These are phyloP conservation scores for Oxytropis ochrocephala DNA, from an alignment of 306 rosid species.

Conservation along the genomic window DNA sequence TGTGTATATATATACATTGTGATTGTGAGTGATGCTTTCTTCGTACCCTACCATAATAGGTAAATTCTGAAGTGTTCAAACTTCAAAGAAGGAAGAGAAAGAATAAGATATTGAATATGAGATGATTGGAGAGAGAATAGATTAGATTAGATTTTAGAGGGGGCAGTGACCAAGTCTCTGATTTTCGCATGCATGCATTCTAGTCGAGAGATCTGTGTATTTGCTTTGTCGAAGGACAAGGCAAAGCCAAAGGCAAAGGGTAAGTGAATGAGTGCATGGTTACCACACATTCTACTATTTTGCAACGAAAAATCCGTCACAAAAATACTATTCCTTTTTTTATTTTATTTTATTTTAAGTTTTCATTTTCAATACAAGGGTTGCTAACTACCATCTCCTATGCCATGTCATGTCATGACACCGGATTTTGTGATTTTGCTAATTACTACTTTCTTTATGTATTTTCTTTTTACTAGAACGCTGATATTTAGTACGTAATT, in stretches of 20 bases:
- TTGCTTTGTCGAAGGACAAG: slow-evolving; percentile 20
- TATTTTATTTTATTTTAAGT: no score
- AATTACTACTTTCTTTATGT: no score
- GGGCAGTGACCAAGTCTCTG: slow-evolving; percentile 39
- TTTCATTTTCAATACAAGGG: no score
- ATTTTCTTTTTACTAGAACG: no score
- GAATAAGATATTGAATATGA: slow-evolving; percentile 9
- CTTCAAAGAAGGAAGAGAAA: not conserved
- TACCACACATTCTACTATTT: slow-evolving; percentile 40
- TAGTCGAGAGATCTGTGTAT: not conserved
- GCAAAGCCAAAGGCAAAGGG: not conserved
- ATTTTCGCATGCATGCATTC: not conserved
- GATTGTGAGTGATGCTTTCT: no score
- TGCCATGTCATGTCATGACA: no score
- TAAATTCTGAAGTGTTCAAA: not conserved
- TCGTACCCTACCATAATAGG: no score
- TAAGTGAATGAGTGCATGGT: slow-evolving; percentile 9
- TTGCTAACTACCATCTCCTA: no score
- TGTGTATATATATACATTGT: no score
- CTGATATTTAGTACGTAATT: no score
- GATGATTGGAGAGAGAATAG: slow-evolving; percentile 12
- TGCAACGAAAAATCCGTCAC: slow-evolving; percentile 31
- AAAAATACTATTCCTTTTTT: no score
- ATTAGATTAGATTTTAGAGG: not conserved
- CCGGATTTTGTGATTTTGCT: no score